phyloP scores from a whole-genome alignment of 1,284 basidiomycete species.

The Vanrija sp. region DNA sequence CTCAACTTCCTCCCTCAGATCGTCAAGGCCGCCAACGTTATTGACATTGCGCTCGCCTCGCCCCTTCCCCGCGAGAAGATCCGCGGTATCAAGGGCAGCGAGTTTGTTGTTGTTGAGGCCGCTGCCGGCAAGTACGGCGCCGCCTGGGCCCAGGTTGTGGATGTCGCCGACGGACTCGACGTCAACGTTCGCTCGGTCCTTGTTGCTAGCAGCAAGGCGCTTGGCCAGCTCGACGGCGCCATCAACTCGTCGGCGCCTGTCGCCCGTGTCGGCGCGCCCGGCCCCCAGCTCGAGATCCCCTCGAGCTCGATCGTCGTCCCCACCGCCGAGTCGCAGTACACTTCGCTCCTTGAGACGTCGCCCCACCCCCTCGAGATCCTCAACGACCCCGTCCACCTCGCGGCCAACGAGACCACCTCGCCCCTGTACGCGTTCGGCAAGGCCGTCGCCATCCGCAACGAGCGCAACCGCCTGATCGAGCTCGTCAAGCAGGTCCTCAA shows the following conservation, averaged over 20 bases:
- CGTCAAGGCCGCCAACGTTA: conserved; percentile 52
- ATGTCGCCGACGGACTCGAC: conserved; percentile 38
- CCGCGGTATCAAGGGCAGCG: conserved; percentile 60
- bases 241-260: conserved; percentile 31
- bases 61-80: conserved; percentile 69
- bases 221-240: conserved; percentile 43
- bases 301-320: conserved; percentile 58
- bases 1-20: conserved; percentile 65
- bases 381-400: conserved; percentile 73
- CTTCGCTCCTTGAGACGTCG: conserved; percentile 84
- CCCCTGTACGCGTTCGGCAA: conserved; percentile 94
- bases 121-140: conserved; percentile 80
- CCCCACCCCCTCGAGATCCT: conserved; percentile 73
- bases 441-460: conserved; percentile 73
- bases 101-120: conserved; percentile 81
- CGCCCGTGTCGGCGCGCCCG: conserved; percentile 31
- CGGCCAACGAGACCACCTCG: conserved; percentile 71
- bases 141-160: conserved; percentile 44
- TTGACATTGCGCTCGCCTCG: conserved; percentile 62
- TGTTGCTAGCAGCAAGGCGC: conserved; percentile 37
- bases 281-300: conserved; percentile 48
- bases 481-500: conserved; percentile 60
- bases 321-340: conserved; percentile 87
- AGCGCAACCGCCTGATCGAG: conserved; percentile 61
- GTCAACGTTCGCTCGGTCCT: conserved; percentile 42